Conservation (phyloP, 1,284 basidiomycete genomes). For the Somion occarium region DNA sequence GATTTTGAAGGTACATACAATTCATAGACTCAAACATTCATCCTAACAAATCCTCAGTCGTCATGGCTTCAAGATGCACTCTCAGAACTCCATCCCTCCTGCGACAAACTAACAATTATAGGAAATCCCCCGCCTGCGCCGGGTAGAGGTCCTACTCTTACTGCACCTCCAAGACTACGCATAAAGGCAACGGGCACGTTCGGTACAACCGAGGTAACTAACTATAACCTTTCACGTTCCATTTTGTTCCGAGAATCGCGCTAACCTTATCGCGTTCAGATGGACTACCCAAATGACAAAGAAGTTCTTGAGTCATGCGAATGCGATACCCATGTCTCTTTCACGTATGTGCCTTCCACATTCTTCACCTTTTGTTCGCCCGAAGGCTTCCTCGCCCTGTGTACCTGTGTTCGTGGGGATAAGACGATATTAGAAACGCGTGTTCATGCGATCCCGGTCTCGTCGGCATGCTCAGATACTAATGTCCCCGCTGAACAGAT, state of each 20-base stretch:
- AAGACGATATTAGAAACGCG: neutral
- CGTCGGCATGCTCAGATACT: neutral
- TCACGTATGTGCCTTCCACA: slow-evolving; percentile 50
- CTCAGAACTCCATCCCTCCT: slow-evolving; percentile 84
- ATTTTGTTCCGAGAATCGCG: neutral
- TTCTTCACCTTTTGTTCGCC: neutral
- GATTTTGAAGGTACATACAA: slow-evolving; percentile 71
- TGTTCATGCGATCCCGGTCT: neutral
- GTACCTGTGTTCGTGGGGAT: neutral
- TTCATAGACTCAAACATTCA: neutral
- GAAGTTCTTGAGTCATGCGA: slow-evolving; percentile 89
- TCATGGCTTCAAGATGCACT: slow-evolving; percentile 90
- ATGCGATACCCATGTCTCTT: slow-evolving; percentile 62
- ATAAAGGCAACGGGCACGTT: slow-evolving; percentile 77
- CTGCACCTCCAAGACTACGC: slow-evolving; percentile 58
- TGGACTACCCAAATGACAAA: slow-evolving; percentile 90
- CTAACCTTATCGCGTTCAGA: slow-evolving; percentile 55
- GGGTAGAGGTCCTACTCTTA: neutral
- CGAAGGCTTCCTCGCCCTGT: no score
- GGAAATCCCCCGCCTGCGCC: slow-evolving; percentile 52
- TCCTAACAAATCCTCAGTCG: slow-evolving; percentile 45
- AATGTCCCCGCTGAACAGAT: slow-evolving; percentile 42
- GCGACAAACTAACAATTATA: slow-evolving; percentile 80
- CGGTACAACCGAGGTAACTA: slow-evolving; percentile 72
- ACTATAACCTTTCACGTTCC: neutral